Base-by-base conservation (phyloP, 495 filamentous ascomycete species). In the Tirmania nivea region DNA sequence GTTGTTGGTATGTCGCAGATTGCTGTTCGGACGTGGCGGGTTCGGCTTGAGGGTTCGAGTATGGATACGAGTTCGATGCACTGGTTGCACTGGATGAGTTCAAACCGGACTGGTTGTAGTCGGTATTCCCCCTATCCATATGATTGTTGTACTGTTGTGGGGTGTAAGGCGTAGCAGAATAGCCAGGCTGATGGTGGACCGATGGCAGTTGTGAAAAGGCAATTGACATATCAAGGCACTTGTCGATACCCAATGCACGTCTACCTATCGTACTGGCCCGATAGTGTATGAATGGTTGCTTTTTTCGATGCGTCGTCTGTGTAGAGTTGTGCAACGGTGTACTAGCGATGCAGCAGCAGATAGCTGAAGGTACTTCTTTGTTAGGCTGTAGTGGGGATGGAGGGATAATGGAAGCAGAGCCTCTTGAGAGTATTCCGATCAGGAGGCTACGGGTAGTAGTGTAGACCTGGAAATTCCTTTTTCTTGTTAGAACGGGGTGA, bases 91-190 rank as follows among this genome's bases (percentile, higher is more conserved):
- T 45, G 73, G 78, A 82, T 79, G 79, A 79, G 70, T 77, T 79
- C 88, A 84, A 92, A 94, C 87, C 89, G 93, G 86, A 81, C 80
- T 94, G 88, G 83, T 85, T 78, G 74, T 88, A 94, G 70, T 92
- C 86, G 74, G 84, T 72, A 66, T 83, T 76, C 75, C 81, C 78
- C 77, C 84, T 83, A 77, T 88, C 84, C 83, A 94, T 90, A 80
- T 71, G 74, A 69, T 69, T 70, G 60, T 68, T 67, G 69, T 65
- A 62, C 57, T 60, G 66, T 58, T 55, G 57, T 47, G 57, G 59
- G 52, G 53, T 51, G 17, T 6, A 45, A 19, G 39, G 39, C 39
- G 39, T 45, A 31, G 25, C 25, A 31, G 25, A 31, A 45, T 45
- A 45, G 39, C 39, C 39, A 45, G 39, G 52, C 60, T 58, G 59